A percentile compares a stretch with the other conserved stretches of the same genome.
phyloP scores from a whole-genome alignment of 768 basidiomycete genomes.

The Clavulina sp. region DNA sequence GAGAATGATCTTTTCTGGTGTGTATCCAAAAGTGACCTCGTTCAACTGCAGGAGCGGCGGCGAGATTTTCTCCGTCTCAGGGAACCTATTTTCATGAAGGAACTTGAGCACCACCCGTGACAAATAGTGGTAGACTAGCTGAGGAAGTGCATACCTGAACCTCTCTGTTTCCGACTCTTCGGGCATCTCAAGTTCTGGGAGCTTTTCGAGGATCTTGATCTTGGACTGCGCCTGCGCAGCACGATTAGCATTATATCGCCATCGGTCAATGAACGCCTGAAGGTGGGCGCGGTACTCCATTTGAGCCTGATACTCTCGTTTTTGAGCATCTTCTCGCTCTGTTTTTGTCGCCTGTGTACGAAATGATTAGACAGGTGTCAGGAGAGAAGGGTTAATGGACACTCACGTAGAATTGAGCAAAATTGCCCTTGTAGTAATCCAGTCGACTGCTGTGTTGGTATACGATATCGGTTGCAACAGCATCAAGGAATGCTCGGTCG shows the following conservation, averaged over 20 bases:
- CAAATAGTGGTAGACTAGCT: neutral
- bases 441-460: slow-evolving; percentile 84
- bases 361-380: neutral
- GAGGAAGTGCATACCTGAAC: slow-evolving; percentile 48
- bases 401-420: slow-evolving; percentile 87
- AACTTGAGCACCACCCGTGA: neutral
- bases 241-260: slow-evolving; percentile 95
- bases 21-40: slow-evolving; percentile 81
- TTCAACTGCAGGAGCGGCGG: slow-evolving; percentile 87
- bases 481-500: slow-evolving; percentile 93
- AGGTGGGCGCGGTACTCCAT: slow-evolving; percentile 89
- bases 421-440: slow-evolving; percentile 99
- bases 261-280: slow-evolving; percentile 95
- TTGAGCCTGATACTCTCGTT: slow-evolving; percentile 91
- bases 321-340: slow-evolving; percentile 78
- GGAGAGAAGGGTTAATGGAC: slow-evolving; percentile 25
- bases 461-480: slow-evolving; percentile 95
- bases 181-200: slow-evolving; percentile 86
- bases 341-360: slow-evolving; percentile 27
- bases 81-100: slow-evolving; percentile 45
- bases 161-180: slow-evolving; percentile 83
- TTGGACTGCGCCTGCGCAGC: slow-evolving; percentile 76
- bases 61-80: slow-evolving; percentile 92
- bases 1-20: slow-evolving; percentile 54
- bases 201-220: slow-evolving; percentile 64